A percentile compares a stretch with the other conserved stretches of the same genome.
These are phyloP conservation scores for Trypanosoma scelopori DNA, from an alignment of 208 protist species.

Conservation along the genomic window DNA sequence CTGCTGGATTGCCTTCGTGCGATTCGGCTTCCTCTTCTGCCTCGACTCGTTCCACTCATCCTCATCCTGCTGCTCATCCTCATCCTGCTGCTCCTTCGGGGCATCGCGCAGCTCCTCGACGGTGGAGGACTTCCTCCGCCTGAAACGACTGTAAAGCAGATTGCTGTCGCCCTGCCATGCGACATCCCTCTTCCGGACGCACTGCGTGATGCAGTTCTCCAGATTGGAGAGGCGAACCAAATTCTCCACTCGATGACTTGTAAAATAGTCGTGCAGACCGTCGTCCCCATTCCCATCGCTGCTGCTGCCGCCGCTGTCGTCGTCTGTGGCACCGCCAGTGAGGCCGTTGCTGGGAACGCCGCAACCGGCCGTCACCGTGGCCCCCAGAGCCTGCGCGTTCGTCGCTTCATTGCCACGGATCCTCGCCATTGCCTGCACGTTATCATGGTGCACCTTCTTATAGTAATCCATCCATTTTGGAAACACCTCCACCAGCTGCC, in stretches of 20 bases:
- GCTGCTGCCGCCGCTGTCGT: neutral
- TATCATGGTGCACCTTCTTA: constrained; percentile 53
- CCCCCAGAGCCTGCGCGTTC: neutral
- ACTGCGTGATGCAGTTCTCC: constrained; percentile 44
- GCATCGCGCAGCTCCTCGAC: neutral
- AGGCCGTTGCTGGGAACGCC: neutral
- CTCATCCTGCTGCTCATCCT: neutral
- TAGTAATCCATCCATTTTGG: constrained; percentile 73
- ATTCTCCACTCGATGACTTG: constrained; percentile 53
- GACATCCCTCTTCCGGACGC: constrained; percentile 33
- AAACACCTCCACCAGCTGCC: constrained; percentile 57
- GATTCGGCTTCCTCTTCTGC: neutral
- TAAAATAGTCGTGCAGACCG: constrained; percentile 57
- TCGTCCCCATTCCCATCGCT: neutral
- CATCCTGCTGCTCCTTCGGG: neutral
- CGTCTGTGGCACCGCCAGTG: neutral
- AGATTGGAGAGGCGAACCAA: constrained; percentile 40
- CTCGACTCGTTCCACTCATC: constrained; percentile 2
- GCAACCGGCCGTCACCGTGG: neutral
- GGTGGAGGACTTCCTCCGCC: constrained; percentile 10
- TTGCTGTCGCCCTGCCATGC: constrained; percentile 28
- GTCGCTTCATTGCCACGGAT: constrained; percentile 20
- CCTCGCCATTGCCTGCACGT: constrained; percentile 32
- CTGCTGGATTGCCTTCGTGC: neutral
- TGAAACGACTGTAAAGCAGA: constrained; percentile 25